Percentiles rank a stretch among this genome's conserved stretches.
phyloP scores from a whole-genome alignment of 129 eudicot genomes.

The Flaveria linearis region DNA sequence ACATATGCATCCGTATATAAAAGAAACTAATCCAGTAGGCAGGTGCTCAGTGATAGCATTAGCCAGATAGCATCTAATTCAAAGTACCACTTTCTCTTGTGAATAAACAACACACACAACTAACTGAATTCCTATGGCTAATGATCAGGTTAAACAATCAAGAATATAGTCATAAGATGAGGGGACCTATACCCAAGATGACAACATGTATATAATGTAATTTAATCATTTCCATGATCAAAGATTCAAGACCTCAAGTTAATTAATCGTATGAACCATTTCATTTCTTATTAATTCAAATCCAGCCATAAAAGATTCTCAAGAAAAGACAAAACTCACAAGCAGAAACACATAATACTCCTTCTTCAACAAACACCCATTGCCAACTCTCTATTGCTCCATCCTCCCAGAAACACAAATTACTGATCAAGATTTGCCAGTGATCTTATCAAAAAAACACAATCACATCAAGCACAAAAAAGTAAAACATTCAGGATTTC shows the following conservation, averaged over 20 bases:
- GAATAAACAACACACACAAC: constrained; percentile 1
- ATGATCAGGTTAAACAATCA: background rate
- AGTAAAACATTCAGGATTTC: too few species aligned
- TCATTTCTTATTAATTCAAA: too few species aligned
- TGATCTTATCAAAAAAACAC: background rate
- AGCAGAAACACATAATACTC: background rate
- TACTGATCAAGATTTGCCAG: background rate
- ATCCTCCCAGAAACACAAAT: background rate
- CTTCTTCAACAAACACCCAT: too few species aligned
- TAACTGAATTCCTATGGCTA: background rate
- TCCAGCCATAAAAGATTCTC: too few species aligned
- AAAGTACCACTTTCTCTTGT: background rate
- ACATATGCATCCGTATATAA: background rate
- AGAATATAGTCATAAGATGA: background rate
- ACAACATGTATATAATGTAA: background rate
- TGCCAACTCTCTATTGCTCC: too few species aligned
- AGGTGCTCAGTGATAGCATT: background rate
- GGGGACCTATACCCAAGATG: constrained; percentile 6
- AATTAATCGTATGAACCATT: background rate
- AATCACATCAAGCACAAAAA: background rate
- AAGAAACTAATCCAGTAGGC: background rate
- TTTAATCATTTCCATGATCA: background rate
- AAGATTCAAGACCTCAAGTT: background rate
- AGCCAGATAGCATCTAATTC: constrained; percentile 7
- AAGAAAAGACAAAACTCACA: background rate